A percentile compares a stretch with the other conserved stretches of the same genome.
Evolutionary conservation across 768 basidiomycete species (phyloP).

Genomic region (Hygrophoropsis aurantiaca): DNA sequence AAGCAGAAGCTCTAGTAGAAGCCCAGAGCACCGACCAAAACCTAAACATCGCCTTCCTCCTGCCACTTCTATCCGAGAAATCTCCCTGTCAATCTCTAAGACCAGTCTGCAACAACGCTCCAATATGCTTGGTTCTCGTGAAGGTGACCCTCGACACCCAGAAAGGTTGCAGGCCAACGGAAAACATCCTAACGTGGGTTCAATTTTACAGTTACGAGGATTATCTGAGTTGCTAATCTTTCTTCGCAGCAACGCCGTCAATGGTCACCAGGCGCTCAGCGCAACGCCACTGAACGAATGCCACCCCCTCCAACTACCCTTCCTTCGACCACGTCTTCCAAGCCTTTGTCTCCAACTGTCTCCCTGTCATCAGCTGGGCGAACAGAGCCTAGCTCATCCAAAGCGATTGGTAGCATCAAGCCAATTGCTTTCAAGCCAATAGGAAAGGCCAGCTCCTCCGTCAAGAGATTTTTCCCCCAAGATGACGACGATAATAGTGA

Average conservation of each 20-base stretch:
- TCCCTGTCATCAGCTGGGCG: slow-evolving; percentile 10
- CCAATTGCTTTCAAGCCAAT: slow-evolving; percentile 69
- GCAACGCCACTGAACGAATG: slow-evolving; percentile 31
- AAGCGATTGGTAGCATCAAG: slow-evolving; percentile 26
- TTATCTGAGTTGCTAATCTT: slow-evolving; percentile 7
- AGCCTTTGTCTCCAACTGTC: slow-evolving; percentile 10
- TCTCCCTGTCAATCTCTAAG: slow-evolving; percentile 32
- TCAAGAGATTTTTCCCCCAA: slow-evolving; percentile 81
- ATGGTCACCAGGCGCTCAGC: slow-evolving; percentile 18
- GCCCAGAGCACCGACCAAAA: slow-evolving; percentile 51
- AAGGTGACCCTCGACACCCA: slow-evolving; percentile 28
- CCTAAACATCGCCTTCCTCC: slow-evolving; percentile 65
- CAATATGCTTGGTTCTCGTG: slow-evolving; percentile 18
- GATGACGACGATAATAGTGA: slow-evolving; percentile 71
- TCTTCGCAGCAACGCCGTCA: slow-evolving; percentile 17
- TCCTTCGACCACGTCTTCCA: slow-evolving; percentile 12
- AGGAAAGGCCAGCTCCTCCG: slow-evolving; percentile 46
- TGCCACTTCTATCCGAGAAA: slow-evolving; percentile 38
- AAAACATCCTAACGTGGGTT: slow-evolving; percentile 30
- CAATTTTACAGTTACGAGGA: background rate
- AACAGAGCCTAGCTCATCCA: slow-evolving; percentile 15
- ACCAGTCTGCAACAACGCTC: slow-evolving; percentile 21
- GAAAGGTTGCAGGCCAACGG: slow-evolving; percentile 40
- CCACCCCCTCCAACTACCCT: slow-evolving; percentile 29
- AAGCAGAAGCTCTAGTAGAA: slow-evolving; percentile 51